Evolutionary conservation across 2,329 filamentous ascomycete genomes (phyloP), one percentile per base, ranked within the genome.

Genomic region (Fusarium mexicanum): DNA sequence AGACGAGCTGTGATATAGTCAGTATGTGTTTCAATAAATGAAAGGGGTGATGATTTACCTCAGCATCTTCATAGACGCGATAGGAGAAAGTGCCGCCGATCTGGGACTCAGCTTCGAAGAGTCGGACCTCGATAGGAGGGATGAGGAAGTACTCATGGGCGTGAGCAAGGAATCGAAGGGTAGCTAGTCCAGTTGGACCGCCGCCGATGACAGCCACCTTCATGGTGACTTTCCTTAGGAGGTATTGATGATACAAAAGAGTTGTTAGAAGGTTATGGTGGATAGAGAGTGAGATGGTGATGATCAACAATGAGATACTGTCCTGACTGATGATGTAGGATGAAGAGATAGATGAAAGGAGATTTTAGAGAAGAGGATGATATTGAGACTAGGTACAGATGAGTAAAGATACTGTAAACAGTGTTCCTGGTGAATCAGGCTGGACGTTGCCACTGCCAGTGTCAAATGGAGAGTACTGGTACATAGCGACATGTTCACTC

Each of bases 61-160:
- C 86, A 4, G 86, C 84, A 40, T 86, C 84, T 62, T 87, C 85
- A 60, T 87, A 88, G 8, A 83, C 80, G 10, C 85, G 83, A 64
- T 86, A 83, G 29, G 81, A 80, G 75, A 88, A 87, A 2, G 85
- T 86, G 6, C 86, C 86, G 6, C 86, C 86, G 51, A 88, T 80
- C 1, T 81, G 79, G 13, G 80, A 76, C 62, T 85, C 82, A 26
- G 81, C 77, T 77, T 88, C 86, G 44, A 87, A 87, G 6, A 88
- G 76, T 10, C 80, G 80, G 2, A 79, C 84, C 55, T 87, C 81
- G 35, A 87, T 81, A 7, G 81, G 81, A 0, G 79, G 73, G 0
- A 82, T 78, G 8, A 78, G 77, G 33, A 85, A 83, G 76, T 79
- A 84, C 29, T 82, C 55, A 46, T 84, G 83, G 1, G 83, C 83